These are phyloP conservation scores for Gossypium schwendimanii DNA, from an alignment of 441 rosid species.

Conservation along the genomic window DNA sequence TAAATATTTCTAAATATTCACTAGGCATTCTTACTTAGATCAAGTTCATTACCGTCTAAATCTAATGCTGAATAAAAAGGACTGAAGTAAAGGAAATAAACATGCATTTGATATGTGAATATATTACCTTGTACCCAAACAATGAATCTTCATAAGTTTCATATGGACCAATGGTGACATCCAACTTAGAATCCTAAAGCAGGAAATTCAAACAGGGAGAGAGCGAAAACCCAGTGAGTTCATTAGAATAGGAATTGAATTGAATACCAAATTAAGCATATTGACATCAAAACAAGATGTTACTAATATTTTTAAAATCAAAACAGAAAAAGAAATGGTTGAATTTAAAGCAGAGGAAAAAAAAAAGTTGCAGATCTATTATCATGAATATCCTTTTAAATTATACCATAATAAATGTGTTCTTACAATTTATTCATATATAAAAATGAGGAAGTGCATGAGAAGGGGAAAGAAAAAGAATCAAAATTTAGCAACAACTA, in stretches of 20 bases:
- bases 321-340: neutral
- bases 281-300: neutral
- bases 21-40: neutral
- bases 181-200: constrained; percentile 77
- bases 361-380: neutral
- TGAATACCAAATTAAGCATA: neutral
- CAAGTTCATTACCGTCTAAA: neutral
- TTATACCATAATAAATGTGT: neutral
- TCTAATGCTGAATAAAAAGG: constrained; percentile 1
- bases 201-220: neutral
- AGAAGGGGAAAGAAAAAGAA: constrained; percentile 2
- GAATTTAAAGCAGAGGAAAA: neutral
- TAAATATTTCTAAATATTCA: neutral
- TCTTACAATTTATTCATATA: neutral
- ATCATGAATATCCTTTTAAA: neutral
- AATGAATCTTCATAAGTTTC: constrained; percentile 85
- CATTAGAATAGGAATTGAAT: neutral
- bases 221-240: neutral
- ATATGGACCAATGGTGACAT: constrained; percentile 90
- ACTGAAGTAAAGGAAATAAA: constrained; percentile 4
- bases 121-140: constrained; percentile 81
- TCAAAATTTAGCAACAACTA: constrained; percentile 20
- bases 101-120: neutral
- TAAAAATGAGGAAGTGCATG: neutral
- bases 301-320: neutral